phyloP scores from a whole-genome alignment of 2,329 filamentous ascomycete species.

The Fusarium tanahbumbuense region DNA sequence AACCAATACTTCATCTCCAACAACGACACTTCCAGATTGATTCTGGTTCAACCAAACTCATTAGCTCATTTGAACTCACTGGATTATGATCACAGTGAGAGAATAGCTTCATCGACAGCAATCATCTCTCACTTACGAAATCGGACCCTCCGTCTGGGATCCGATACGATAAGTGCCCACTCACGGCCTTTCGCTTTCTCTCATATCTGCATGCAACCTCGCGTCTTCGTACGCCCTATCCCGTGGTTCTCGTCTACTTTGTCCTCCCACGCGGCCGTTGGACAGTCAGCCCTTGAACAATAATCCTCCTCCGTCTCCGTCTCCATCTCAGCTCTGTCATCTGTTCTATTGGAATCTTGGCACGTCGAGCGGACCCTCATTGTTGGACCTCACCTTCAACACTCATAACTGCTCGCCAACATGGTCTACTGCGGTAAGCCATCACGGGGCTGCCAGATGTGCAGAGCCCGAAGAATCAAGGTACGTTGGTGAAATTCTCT shows the following conservation, averaged over 20 bases:
- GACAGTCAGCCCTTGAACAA: slow-evolving; percentile 26
- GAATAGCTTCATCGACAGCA: slow-evolving; percentile 10
- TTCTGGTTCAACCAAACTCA: neutral
- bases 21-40: neutral
- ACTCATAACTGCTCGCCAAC: slow-evolving; percentile 34
- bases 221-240: slow-evolving; percentile 44
- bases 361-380: neutral
- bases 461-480: slow-evolving; percentile 78
- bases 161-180: slow-evolving; percentile 25
- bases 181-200: slow-evolving; percentile 21
- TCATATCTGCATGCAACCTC: slow-evolving; percentile 43
- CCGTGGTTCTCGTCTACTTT: slow-evolving; percentile 35
- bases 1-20: slow-evolving; percentile 15
- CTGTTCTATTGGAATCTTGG: slow-evolving; percentile 6
- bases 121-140: slow-evolving; percentile 2
- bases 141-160: slow-evolving; percentile 11
- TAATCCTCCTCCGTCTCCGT: slow-evolving; percentile 16
- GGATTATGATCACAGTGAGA: slow-evolving; percentile 5
- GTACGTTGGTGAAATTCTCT: slow-evolving; percentile 56
- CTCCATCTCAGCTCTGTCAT: slow-evolving; percentile 5
- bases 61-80: neutral
- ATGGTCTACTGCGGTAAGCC: slow-evolving; percentile 77
- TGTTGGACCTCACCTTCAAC: neutral
- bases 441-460: slow-evolving; percentile 79
- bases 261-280: slow-evolving; percentile 40